These are phyloP conservation scores for Coemansia guatemalensis DNA, from an alignment of 192 early-diverging fungal genomes.

Conservation along the genomic window DNA sequence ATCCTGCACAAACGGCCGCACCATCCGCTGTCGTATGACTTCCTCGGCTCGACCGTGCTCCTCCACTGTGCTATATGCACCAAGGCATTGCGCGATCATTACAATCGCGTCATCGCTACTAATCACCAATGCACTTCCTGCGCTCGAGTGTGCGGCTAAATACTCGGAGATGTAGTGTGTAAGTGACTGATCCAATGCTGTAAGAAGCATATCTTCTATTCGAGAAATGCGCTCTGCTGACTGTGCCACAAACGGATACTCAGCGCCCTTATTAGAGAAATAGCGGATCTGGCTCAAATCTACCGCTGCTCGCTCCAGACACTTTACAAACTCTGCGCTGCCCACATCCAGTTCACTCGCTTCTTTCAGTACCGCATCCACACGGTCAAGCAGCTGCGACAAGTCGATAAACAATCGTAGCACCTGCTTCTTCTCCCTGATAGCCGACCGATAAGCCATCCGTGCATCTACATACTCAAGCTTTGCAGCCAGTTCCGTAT, in stretches of 20 bases:
- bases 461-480: slow-evolving; percentile 28
- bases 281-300: slow-evolving; percentile 42
- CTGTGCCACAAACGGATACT: slow-evolving; percentile 17
- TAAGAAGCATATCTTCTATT: slow-evolving; percentile 20
- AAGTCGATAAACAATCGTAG: slow-evolving; percentile 45
- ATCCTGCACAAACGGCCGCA: slow-evolving; percentile 13
- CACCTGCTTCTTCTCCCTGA: slow-evolving; percentile 36
- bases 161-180: not conserved
- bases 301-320: slow-evolving; percentile 35
- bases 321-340: slow-evolving; percentile 28
- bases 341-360: not conserved
- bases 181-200: slow-evolving; percentile 21
- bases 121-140: not conserved
- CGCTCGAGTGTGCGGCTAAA: not conserved
- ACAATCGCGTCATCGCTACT: not conserved
- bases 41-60: slow-evolving; percentile 20
- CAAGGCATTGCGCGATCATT: slow-evolving; percentile 26
- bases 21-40: slow-evolving; percentile 25
- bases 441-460: slow-evolving; percentile 24
- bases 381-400: slow-evolving; percentile 30
- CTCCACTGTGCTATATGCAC: slow-evolving; percentile 34
- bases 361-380: slow-evolving; percentile 17
- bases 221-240: slow-evolving; percentile 15
- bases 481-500: slow-evolving; percentile 13
- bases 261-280: slow-evolving; percentile 28